Evolutionary conservation across 805 yeast genomes (phyloP).

Genomic region (Saccharomycopsis babjevae): DNA sequence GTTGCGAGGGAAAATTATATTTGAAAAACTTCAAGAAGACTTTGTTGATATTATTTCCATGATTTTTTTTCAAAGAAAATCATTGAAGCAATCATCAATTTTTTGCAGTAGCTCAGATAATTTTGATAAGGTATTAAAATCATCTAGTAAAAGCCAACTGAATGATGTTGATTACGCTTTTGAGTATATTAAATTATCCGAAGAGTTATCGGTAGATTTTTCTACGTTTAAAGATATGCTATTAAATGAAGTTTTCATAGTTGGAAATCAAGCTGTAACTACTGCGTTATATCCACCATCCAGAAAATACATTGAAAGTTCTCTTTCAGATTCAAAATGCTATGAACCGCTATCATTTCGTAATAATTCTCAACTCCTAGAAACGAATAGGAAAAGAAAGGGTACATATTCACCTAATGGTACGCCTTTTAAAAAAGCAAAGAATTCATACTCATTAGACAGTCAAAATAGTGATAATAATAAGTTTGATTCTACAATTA

Average conservation of each 20-base stretch:
- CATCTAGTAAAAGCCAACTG: not conserved
- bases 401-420: not conserved
- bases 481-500: not conserved
- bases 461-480: not conserved
- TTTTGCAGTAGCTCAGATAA: not conserved
- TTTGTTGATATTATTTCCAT: not conserved
- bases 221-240: not conserved
- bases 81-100: not conserved
- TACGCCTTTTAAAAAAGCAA: not conserved
- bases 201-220: slow-evolving; percentile 1
- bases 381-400: not conserved
- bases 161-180: not conserved
- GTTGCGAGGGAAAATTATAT: slow-evolving; percentile 7
- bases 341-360: not conserved
- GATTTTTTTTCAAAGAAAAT: slow-evolving; percentile 3
- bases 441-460: not conserved
- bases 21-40: slow-evolving; percentile 7
- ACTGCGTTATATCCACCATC: slow-evolving; percentile 5
- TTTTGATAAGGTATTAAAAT: not conserved
- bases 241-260: slow-evolving; percentile 5
- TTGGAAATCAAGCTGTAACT: not conserved
- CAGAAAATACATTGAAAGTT: slow-evolving; percentile 9
- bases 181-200: not conserved
- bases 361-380: not conserved
- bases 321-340: slow-evolving; percentile 1